Evolutionary conservation across 1,284 basidiomycete genomes (phyloP), one percentile per base, ranked within the genome.

Genomic region (Leccinum angustisporum): DNA sequence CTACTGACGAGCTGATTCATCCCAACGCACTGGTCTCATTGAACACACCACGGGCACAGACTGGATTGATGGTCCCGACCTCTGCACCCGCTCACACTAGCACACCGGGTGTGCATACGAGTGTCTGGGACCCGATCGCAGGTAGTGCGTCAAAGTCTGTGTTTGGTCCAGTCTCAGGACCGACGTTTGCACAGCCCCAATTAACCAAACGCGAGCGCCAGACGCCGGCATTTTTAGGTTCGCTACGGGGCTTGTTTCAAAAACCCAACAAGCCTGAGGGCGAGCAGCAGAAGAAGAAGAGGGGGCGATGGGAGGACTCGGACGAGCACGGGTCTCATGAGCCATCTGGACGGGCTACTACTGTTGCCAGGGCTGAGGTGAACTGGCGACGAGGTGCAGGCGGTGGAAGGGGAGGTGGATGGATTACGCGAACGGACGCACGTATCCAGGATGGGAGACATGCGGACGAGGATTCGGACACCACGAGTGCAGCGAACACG

Each of bases 191-290:
- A 38, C 36, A 14, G 14, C 36, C 36, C 31, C 9, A 31, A 4
- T 3, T 9, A 9, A 27, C 5, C 36, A 66, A 61, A 56, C 72
- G 73, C 21, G 66, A 72, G 43, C 71, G 66, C 1, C 60, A 56
- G 1, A 53, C 64, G 0, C 74, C 72, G 18, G 61, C 68, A 2
- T 65, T 72, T 40, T 69, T 75, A 5, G 70, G 74, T 3, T 71
- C 71, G 3, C 54, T 73, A 7, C 66, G 65, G 1, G 72, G 71
- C 11, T 31, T 31, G 31, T 31, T 31, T 31, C 31, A 10, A 10
- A 31, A 31, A 31, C 31, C 31, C 31, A 31, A 31, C 9, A 31
- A 31, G 31, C 31, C 31, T 31, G 31, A 10, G 31, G 31, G 31
- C 31, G 31, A 31, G 31, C 31, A 10, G 10, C 31, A 31, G 10